phyloP scores from a whole-genome alignment of 305 asterid genomes.

The Solanum hybrid region DNA sequence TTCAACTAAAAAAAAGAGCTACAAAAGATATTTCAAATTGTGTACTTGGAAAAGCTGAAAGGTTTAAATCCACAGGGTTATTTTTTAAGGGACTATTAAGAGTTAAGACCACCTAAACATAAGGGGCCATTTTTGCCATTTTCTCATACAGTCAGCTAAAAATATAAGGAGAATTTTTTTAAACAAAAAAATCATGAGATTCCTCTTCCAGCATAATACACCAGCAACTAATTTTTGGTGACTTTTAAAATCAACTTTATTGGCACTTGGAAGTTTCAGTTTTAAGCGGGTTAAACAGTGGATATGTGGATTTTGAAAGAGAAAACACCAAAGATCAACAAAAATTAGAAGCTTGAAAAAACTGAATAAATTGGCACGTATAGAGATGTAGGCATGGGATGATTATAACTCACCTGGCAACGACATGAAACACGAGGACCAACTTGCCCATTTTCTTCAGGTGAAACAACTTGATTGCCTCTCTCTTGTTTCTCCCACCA shows the following conservation, averaged over 20 bases:
- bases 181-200: neutral
- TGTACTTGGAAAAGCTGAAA: neutral
- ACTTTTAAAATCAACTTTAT: neutral
- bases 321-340: neutral
- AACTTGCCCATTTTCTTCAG: constrained; percentile 87
- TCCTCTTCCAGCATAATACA: neutral
- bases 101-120: neutral
- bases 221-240: neutral
- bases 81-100: neutral
- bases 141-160: neutral
- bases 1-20: neutral
- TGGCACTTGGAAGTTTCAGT: neutral
- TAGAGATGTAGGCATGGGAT: constrained; percentile 6
- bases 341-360: neutral
- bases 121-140: neutral
- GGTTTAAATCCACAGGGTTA: neutral
- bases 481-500: constrained; percentile 98
- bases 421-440: constrained; percentile 90
- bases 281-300: neutral
- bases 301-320: neutral
- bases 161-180: neutral
- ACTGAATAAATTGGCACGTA: neutral
- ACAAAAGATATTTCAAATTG: neutral
- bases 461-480: constrained; percentile 67
- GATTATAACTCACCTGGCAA: constrained; percentile 66